Base-by-base conservation (phyloP, 345 rosid genomes). In the Gossypium australe region DNA sequence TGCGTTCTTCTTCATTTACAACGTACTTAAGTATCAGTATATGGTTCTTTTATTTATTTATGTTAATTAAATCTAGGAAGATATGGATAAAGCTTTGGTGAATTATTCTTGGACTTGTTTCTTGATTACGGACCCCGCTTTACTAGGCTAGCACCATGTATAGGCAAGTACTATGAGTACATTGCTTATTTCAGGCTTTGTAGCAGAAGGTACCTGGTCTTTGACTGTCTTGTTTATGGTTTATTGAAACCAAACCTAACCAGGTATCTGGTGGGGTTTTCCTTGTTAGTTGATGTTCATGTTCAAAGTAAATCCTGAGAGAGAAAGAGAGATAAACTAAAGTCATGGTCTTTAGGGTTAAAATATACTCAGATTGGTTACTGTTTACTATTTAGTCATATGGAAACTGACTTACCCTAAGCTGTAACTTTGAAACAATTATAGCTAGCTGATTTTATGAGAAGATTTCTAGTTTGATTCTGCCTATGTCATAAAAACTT, bases 151-250 rank as follows among this genome's bases (percentile, higher is more conserved):
- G 29, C 18, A 9, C 14, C 3, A 56, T 18, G 61, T 18, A 18
- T 20, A 56, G 61, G 27, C 61, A 59, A 61, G 77, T 68, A 70
- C 65, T 52, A 49, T 0, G 48, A 76, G 17, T 45, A 74, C 62
- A 58, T n/a, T 11, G 74, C 72, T 51, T 47, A 58, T 78, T 9
- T 29, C 67, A 70, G 78, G 72, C 66, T 73, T 82, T 77, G 29
- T 48, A 68, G 38, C 73, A 60, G 43, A 55, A 41, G 66, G 51
- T 34, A 62, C 49, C 78, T 53, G 70, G 60, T 69, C 72, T 47
- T 18, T 22, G 9, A 48, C 47, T 22, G 14, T 61, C n/a, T 16
- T 9, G 4, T 20, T 22, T 41, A 0, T 47, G 58, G 53, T 17
- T 61, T 38, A 29, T 79, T 9, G n/a, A 48, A 22, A 69, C 65